Evolutionary conservation across 2,329 filamentous ascomycete genomes (phyloP).

Genomic region (Hirsutella rhossiliensis): DNA sequence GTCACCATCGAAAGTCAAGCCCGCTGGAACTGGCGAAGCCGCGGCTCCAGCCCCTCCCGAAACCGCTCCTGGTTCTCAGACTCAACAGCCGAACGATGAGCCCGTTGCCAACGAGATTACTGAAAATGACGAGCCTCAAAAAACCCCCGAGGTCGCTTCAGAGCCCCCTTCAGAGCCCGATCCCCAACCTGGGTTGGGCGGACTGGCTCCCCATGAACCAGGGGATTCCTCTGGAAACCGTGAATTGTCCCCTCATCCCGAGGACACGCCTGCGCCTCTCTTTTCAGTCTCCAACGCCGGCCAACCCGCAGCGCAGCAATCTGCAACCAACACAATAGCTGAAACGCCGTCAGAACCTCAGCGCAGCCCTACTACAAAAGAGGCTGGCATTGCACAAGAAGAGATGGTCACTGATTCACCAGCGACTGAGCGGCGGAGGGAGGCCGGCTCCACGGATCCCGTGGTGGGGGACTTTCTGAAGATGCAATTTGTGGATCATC

Average conservation of each 20-base stretch:
- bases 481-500: constrained; percentile 89
- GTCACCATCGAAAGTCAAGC: constrained; percentile 33
- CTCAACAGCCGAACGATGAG: not conserved
- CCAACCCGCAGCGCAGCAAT: not conserved
- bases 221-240: constrained; percentile 7
- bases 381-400: constrained; percentile 1
- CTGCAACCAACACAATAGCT: not conserved
- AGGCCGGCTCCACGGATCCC: constrained; percentile 31
- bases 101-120: not conserved
- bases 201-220: constrained; percentile 5
- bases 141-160: not conserved
- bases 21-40: constrained; percentile 1
- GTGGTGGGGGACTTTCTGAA: constrained; percentile 94
- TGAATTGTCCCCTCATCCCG: constrained; percentile 41
- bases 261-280: constrained; percentile 58
- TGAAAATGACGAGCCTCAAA: not conserved
- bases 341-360: constrained; percentile 3
- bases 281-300: constrained; percentile 16
- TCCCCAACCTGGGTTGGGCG: constrained; percentile 5
- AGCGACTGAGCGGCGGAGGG: constrained; percentile 5
- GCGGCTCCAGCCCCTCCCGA: not conserved
- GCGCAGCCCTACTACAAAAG: constrained; percentile 3
- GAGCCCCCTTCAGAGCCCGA: constrained; percentile 5
- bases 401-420: not conserved
- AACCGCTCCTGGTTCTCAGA: not conserved